Evolutionary conservation across 2,329 filamentous ascomycete species (phyloP), one percentile per base, ranked within the genome.

Genomic region (Orbilia quercus): DNA sequence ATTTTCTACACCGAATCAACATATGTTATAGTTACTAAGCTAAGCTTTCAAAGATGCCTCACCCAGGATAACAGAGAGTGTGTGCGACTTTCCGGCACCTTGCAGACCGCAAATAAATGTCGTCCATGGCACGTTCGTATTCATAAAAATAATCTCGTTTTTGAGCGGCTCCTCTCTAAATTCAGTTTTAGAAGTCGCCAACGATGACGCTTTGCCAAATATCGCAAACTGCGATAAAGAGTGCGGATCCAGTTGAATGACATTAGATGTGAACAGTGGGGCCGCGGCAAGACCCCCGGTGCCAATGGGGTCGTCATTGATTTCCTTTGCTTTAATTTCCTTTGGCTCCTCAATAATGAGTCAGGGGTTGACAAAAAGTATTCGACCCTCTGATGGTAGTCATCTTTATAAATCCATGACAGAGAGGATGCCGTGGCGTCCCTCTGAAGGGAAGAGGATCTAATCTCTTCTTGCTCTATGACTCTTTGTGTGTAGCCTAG

Each of bases 21-120:
- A 31, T 31, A 31, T 9, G 4, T 31, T 31, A 9, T 25, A 1
- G 7, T 23, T 22, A 40, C 3, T 40, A 6, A 12, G 25, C 22
- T n/a, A 22, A 53, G 2, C 47, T 16, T 25, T 44, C 44, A 28
- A 11, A 12, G 2, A 53, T 25, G 31, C 25, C 48, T 42, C 51
- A 67, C 64, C 70, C 23, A 74, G 45, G 11, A 74, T 63, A 4
- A 67, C 62, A 1, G 70, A 74, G 14, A 71, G 25, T 1, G 66
- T 58, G 25, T 71, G 66, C 5, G 66, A 71, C 54, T 71, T 71
- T 12, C 66, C 58, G 18, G 58, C 54, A 2, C 66, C 66, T 45
- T 71, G 66, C 5, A 71, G 25, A 12, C 66, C 66, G 23, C 66
- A 71, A 16, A 71, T 71, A 45, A 71, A 71, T 3, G 58, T 54